A percentile compares a stretch with the other conserved stretches of the same genome.
Conservation (phyloP, 2,329 filamentous ascomycete species). For the Clarireedia hainanense region DNA sequence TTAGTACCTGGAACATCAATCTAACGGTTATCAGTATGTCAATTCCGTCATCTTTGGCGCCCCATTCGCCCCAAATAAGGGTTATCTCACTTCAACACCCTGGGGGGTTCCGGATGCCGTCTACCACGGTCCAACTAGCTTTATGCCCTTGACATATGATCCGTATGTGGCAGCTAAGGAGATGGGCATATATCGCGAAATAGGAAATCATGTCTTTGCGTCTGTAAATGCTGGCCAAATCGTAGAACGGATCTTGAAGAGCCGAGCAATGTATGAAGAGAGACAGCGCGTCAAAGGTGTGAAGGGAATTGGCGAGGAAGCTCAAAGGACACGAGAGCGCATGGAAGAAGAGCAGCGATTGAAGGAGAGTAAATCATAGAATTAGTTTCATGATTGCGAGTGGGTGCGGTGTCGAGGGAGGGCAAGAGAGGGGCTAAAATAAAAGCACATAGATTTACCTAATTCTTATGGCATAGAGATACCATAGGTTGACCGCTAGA, state of each 20-base stretch:
- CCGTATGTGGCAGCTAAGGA: constrained; percentile 74
- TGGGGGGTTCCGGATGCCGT: constrained; percentile 69
- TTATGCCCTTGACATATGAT: constrained; percentile 59
- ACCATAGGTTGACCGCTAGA: not conserved
- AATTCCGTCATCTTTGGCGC: constrained; percentile 83
- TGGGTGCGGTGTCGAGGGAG: not conserved
- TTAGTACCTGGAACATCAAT: constrained; percentile 1
- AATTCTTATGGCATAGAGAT: not conserved
- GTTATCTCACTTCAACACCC: constrained; percentile 69
- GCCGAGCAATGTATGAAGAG: constrained; percentile 81
- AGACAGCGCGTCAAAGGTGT: constrained; percentile 83
- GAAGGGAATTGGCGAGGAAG: constrained; percentile 71
- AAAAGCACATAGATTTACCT: not conserved
- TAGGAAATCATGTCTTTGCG: constrained; percentile 69
- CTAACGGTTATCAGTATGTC: constrained; percentile 55
- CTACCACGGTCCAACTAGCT: constrained; percentile 93
- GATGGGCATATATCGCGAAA: constrained; percentile 77
- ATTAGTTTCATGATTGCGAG: not conserved
- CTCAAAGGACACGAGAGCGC: constrained; percentile 52
- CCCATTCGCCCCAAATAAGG: constrained; percentile 74
- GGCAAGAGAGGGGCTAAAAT: not conserved
- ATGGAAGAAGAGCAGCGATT: constrained; percentile 39
- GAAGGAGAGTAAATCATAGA: constrained; percentile 16
- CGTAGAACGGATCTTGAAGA: constrained; percentile 81
- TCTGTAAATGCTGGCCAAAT: constrained; percentile 90